Base-by-base conservation (phyloP, 208 protist species). In the Acanthamoeba sp. region DNA sequence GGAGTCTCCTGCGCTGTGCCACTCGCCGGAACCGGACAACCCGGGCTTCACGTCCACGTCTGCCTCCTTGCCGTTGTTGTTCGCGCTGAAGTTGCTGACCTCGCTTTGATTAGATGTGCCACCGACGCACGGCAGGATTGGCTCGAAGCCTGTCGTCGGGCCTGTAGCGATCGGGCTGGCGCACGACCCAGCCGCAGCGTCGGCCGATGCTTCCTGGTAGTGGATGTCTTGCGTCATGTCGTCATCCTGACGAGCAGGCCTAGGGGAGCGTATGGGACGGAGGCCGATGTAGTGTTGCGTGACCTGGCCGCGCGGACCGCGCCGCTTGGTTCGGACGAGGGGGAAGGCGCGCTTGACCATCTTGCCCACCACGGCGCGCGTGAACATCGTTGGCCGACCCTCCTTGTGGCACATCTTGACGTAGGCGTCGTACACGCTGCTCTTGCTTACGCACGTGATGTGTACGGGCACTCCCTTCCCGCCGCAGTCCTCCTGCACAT, bases 261-360 rank as follows among this genome's bases (percentile, higher is more conserved):
- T n/a, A n/a, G n/a, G n/a, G n/a, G n/a, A n/a, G n/a, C n/a, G n/a
- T n/a, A 59, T 59, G 9, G 22, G 52, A 0, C 52, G 52, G 12
- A 59, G 52, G 20, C 52, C 52, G 52, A 59, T 59, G 76, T 85
- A 85, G 76, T 85, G 29, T 32, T 85, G 76, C 6, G 16, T 50
- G 27, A 57, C 32, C 1, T 18, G 20, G 7, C 76, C 76, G 29
- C 29, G 42, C 27, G 22, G n/a, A 29, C 76, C 76, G 16, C 36
- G 32, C 42, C 76, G 76, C 7, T 38, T 29, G 27, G 76, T 38
- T 3, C 24, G 18, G 14, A 85, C 48, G 20, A 36, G 7, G 12
- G 76, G 76, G 76, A 85, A 85, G 42, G 48, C 42, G 14, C 45
- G 20, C 76, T 85, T 85, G n/a, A 85, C 76, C 76, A 85, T 85